Evolutionary conservation across 495 filamentous ascomycete species (phyloP), one percentile per base, ranked within the genome.

Genomic region (Trichocladium antarcticum): DNA sequence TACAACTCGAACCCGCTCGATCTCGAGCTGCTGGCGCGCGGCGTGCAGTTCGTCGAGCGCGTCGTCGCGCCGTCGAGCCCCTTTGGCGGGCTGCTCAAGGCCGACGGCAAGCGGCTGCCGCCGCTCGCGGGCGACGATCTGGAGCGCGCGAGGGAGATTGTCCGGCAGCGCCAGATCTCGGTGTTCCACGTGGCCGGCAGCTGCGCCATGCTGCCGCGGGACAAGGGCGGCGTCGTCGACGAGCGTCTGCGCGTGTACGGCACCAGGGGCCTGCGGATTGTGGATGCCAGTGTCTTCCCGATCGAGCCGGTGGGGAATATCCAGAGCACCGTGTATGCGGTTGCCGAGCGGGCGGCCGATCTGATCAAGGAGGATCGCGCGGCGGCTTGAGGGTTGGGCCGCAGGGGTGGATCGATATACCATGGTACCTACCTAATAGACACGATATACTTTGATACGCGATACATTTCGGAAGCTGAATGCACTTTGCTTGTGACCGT

Each of bases 211-310:
- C 35, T 58, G 35, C 63, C 66, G 21, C 34, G 52, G 19, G 64
- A 62, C 21, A 24, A 61, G 37, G 70, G 69, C 19, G 68, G 67
- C 22, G 70, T 71, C 3, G 64, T 73, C 3, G 64, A 72, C 38
- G 60, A 60, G 9, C 53, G 60, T 5, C 43, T 77, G 20, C 62
- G 57, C 44, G 75, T 80, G n/a, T 68, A 77, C 37, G 78, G 74
- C 0, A 65, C 66, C 0, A 56, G 42, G 16, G 61, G 66, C 2
- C 50, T 80, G 35, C 60, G 77, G 45, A 66, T 79, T 1, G 71
- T 74, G 0, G 77, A 81, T 56, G 75, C 76, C 2, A 77, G 74
- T 54, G 57, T 78, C 15, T 68, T 81, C 38, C 74, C 76, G 0
- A 37, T 78, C 16, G 60, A 70, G 44, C 61, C 70, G 7, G 49